Evolutionary conservation across 495 filamentous ascomycete genomes (phyloP), one percentile per base, ranked within the genome.

Genomic region (Umbilicaria muhlenbergii): DNA sequence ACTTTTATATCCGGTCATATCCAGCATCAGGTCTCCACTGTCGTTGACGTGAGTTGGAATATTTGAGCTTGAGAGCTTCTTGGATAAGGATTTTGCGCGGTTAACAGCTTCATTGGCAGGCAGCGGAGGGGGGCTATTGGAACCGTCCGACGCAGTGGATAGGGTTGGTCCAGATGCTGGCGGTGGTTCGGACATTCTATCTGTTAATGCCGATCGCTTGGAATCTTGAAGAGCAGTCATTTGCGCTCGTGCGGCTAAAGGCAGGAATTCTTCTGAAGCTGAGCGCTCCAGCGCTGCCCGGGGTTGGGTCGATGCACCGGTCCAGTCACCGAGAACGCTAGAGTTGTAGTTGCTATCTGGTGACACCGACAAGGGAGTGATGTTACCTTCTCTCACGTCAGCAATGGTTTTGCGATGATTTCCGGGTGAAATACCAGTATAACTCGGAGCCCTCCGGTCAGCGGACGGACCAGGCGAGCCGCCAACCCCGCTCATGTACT

Each of bases 1-100:
- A 54, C 78, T 80, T 55, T 95, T 96, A 56, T 94, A 95, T 0
- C 86, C 86, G 3, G 87, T 89, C 87, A 98, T 95, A 55, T 98
- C 91, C 45, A 98, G 63, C 89, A 94, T 96, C 32, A 98, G 65
- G 60, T 98, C 92, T n/a, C 92, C 91, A 1, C 71, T 82, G 19
- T 94, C 89, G 3, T 78, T 96, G 31, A 98, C 76, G 51, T 87
- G 83, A 24, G 81, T 88, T 14, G 80, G 85, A 41, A 98, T 98
- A 55, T 96, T 95, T 24, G 86, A 91, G 1, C 71, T 74, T 17
- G 81, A 81, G 11, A 98, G 68, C 57, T 92, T 85, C 56, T 88
- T 82, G 16, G 88, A 94, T 5, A 98, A 68, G 14, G 82, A 75
- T 44, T 83, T 77, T 5, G 91, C 92, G 44, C 92, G 77, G 35